Percentiles rank a stretch among this genome's conserved stretches.
These are phyloP conservation scores for Backusella liffmaniae DNA, from an alignment of 192 early-diverging fungal species.

Conservation along the genomic window DNA sequence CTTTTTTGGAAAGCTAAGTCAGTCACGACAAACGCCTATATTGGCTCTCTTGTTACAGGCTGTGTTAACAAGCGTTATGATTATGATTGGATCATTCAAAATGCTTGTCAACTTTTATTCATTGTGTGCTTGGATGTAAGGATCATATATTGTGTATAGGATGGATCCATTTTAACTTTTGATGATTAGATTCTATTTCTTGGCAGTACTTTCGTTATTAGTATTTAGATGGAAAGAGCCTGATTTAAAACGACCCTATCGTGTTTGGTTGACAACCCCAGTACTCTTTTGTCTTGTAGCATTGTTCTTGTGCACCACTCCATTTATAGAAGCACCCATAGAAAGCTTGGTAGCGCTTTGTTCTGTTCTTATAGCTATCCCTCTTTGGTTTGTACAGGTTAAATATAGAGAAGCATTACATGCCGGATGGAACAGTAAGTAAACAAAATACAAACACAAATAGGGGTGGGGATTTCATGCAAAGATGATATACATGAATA, in stretches of 20 bases:
- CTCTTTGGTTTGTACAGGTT: constrained; percentile 51
- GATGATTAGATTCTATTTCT: constrained; percentile 53
- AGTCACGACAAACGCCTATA: constrained; percentile 59
- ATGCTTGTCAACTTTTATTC: constrained; percentile 76
- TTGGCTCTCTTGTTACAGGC: constrained; percentile 67
- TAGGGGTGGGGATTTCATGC: neutral
- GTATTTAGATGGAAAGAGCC: constrained; percentile 67
- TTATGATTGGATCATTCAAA: constrained; percentile 63
- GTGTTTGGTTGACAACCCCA: constrained; percentile 67
- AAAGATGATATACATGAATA: neutral
- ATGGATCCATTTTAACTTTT: neutral
- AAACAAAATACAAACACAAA: neutral
- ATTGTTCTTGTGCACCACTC: constrained; percentile 60
- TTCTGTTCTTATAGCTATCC: constrained; percentile 48
- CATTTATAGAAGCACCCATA: constrained; percentile 54
- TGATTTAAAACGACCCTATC: constrained; percentile 64
- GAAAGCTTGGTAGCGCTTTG: constrained; percentile 49
- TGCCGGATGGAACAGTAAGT: constrained; percentile 38
- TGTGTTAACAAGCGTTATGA: constrained; percentile 57
- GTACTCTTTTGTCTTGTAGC: constrained; percentile 61
- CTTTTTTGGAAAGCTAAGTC: constrained; percentile 62
- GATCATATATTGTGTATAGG: neutral
- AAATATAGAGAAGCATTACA: constrained; percentile 37
- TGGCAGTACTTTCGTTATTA: constrained; percentile 63
- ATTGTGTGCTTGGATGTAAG: constrained; percentile 69